Conservation (phyloP, 2,329 filamentous ascomycete genomes). For the Aureobasidium lini region DNA sequence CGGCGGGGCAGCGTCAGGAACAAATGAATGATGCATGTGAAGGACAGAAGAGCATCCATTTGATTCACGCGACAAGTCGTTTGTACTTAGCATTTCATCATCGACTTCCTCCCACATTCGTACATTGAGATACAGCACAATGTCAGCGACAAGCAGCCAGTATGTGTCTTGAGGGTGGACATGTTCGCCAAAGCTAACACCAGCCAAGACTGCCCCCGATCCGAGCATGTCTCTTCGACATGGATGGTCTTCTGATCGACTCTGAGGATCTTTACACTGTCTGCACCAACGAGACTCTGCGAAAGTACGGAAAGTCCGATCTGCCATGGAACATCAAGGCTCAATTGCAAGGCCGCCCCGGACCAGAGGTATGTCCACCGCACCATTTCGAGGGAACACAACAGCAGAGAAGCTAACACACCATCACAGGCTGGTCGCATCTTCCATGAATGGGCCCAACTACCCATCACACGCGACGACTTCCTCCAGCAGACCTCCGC, state of each 20-base stretch:
- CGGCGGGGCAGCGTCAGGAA: neutral
- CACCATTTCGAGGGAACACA: neutral
- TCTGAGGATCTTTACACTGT: slow-evolving; percentile 84
- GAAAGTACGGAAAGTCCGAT: slow-evolving; percentile 61
- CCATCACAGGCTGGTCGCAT: slow-evolving; percentile 47
- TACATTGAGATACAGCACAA: neutral
- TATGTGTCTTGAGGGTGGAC: neutral
- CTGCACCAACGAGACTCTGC: slow-evolving; percentile 74
- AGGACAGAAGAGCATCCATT: neutral
- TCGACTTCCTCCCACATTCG: too few species aligned
- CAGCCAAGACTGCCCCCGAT: slow-evolving; percentile 63
- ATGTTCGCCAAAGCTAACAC: neutral
- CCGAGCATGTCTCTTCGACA: slow-evolving; percentile 92
- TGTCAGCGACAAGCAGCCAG: slow-evolving; percentile 1
- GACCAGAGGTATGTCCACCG: slow-evolving; percentile 38
- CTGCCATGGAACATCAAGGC: slow-evolving; percentile 96
- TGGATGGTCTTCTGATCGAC: slow-evolving; percentile 94
- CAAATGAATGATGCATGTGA: slow-evolving; percentile 5
- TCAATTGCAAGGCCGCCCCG: slow-evolving; percentile 64
- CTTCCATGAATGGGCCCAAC: slow-evolving; percentile 74
- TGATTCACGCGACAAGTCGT: neutral
- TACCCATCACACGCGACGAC: slow-evolving; percentile 66
- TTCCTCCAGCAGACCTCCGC: slow-evolving; percentile 53
- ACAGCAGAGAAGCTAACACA: neutral
- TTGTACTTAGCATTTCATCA: too few species aligned